A percentile compares a stretch with the other conserved stretches of the same genome.
Conservation (phyloP, 179 eudicot species). For the Camellia oleifera region DNA sequence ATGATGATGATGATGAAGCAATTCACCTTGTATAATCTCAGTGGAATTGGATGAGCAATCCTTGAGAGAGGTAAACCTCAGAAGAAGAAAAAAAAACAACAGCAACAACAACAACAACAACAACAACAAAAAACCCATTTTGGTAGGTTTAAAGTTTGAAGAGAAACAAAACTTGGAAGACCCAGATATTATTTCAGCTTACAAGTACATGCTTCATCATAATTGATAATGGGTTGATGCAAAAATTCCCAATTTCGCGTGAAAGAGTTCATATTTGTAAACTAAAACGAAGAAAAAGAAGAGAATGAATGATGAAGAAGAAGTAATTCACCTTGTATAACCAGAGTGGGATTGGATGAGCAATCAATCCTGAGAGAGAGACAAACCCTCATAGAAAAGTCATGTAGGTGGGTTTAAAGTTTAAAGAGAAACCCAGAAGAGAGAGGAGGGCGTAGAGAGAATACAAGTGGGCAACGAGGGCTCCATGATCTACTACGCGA, state of each 20-base stretch:
- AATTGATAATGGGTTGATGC: background rate
- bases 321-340: background rate
- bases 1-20: background rate
- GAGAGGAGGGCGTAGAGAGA: background rate
- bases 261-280: background rate
- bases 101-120: no score
- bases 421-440: background rate
- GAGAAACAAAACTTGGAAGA: background rate
- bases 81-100: background rate
- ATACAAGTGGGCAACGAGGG: slow-evolving; percentile 22
- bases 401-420: background rate
- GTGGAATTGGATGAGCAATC: background rate
- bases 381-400: background rate
- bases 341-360: background rate
- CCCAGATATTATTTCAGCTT: background rate
- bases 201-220: background rate
- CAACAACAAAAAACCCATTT: background rate
- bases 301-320: background rate
- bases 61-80: background rate
- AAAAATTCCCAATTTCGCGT: background rate
- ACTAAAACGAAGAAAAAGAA: background rate
- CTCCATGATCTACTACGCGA: slow-evolving; percentile 21
- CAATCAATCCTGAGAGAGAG: background rate
- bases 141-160: background rate
- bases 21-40: slow-evolving; percentile 1